Conservation (phyloP, 352 stramenopile species). For the Pythium insidiosum region DNA sequence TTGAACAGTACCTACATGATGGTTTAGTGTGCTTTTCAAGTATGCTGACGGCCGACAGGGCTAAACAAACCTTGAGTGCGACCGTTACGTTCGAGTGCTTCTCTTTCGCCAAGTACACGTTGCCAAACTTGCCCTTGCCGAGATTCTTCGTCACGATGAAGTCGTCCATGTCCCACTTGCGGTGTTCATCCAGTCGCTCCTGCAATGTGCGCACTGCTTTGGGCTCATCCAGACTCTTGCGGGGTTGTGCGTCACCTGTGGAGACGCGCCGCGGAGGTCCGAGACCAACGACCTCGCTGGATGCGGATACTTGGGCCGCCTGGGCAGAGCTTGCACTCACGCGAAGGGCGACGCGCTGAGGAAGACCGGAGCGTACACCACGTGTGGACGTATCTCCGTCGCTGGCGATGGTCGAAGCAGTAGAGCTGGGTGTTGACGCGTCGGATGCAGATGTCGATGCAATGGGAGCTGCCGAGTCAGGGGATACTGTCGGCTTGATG, state of each 20-base stretch:
- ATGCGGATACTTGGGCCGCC: too few relatives aligned
- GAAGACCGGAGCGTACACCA: conserved; percentile 7
- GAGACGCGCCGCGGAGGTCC: conserved; percentile 18
- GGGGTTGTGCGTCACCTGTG: conserved; percentile 4
- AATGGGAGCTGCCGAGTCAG: too few relatives aligned
- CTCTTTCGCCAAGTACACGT: conserved; percentile 77
- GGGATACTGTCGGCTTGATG: too few relatives aligned
- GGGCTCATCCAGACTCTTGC: conserved; percentile 37
- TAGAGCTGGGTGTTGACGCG: too few relatives aligned
- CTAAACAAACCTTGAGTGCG: conserved; percentile 59
- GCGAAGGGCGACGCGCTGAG: conserved; percentile 31
- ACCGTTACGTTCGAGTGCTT: conserved; percentile 56
- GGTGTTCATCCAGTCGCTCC: conserved; percentile 36
- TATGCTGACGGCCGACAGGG: neutral
- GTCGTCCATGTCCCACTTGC: conserved; percentile 71
- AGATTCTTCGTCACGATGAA: conserved; percentile 74
- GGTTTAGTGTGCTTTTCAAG: neutral
- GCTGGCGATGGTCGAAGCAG: neutral
- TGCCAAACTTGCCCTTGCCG: conserved; percentile 82
- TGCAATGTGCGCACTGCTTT: conserved; percentile 27
- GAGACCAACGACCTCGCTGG: neutral
- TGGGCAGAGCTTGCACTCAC: too few relatives aligned
- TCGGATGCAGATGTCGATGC: too few relatives aligned
- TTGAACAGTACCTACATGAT: conserved; percentile 56
- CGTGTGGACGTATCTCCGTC: neutral